Conservation (phyloP, 1,284 basidiomycete species). For the Boletus semigastroideus region DNA sequence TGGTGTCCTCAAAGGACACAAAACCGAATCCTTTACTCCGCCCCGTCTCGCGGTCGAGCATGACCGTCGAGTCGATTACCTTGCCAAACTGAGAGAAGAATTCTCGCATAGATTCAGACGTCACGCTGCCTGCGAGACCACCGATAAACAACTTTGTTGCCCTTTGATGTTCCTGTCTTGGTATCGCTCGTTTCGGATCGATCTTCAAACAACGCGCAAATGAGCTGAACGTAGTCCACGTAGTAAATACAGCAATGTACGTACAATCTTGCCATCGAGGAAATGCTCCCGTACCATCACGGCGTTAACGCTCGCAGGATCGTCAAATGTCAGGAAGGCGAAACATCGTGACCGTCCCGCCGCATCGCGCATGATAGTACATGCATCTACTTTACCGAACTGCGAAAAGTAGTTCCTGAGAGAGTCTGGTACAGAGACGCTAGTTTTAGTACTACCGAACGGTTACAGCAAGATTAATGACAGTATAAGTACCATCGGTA, state of each 20-base stretch:
- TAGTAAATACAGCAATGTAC: conserved; percentile 37
- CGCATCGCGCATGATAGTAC: conserved; percentile 94
- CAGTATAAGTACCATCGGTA: conserved; percentile 76
- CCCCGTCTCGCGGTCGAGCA: conserved; percentile 97
- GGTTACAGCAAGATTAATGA: conserved; percentile 33
- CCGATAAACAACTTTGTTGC: conserved; percentile 96
- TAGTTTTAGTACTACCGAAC: conserved; percentile 41
- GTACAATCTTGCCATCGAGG: conserved; percentile 90
- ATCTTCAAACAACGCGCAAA: conserved; percentile 59
- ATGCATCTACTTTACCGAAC: conserved; percentile 89
- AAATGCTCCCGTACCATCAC: conserved; percentile 89
- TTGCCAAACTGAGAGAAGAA: conserved; percentile 92
- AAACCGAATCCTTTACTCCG: conserved; percentile 98
- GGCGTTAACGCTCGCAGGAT: conserved; percentile 83
- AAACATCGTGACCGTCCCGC: conserved; percentile 90
- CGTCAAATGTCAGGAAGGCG: conserved; percentile 90
- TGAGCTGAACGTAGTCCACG: conserved; percentile 20
- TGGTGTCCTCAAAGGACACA: conserved; percentile 90
- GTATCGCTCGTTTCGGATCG: conserved; percentile 98
- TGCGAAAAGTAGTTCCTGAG: conserved; percentile 85
- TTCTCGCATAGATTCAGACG: conserved; percentile 88
- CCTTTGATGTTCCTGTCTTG: conserved; percentile 89
- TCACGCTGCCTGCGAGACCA: conserved; percentile 88
- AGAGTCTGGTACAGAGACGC: conserved; percentile 55
- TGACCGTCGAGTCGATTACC: conserved; percentile 96